Conservation (phyloP, 2,329 filamentous ascomycete species). For the Colletotrichum neosansevieriae region DNA sequence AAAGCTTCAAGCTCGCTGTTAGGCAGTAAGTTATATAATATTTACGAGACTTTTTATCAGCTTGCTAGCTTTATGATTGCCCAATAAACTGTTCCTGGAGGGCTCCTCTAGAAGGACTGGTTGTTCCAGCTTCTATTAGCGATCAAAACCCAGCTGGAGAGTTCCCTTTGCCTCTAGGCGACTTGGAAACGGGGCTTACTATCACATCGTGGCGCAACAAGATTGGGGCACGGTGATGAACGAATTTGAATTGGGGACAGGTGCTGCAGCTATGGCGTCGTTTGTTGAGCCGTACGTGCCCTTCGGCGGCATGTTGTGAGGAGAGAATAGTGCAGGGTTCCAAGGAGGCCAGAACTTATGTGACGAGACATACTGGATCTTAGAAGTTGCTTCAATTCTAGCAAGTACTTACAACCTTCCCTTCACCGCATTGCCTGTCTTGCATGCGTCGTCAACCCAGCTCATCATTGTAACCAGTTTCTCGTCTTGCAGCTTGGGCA, state of each 20-base stretch:
- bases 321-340: too few species aligned
- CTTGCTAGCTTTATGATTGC: constrained; percentile 14
- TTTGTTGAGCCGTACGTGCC: constrained; percentile 12
- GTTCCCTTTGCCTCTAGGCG: not conserved
- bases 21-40: not conserved
- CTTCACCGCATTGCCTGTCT: not conserved
- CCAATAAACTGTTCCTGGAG: not conserved
- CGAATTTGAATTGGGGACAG: constrained; percentile 6
- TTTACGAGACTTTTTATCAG: constrained; percentile 10
- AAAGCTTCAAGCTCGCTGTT: not conserved
- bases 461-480: constrained; percentile 26
- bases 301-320: not conserved
- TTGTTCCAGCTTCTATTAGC: not conserved
- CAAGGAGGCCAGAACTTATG: too few species aligned
- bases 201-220: constrained; percentile 6
- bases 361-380: too few species aligned
- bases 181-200: not conserved
- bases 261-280: constrained; percentile 10
- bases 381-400: too few species aligned
- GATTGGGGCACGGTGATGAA: constrained; percentile 6
- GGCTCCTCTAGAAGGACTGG: not conserved
- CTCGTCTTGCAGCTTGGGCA: constrained; percentile 30
- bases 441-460: constrained; percentile 7
- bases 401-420: not conserved
- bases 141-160: not conserved